Evolutionary conservation across 2,329 filamentous ascomycete genomes (phyloP), one percentile per base, ranked within the genome.

Genomic region (Sporothrix dimorphospora): DNA sequence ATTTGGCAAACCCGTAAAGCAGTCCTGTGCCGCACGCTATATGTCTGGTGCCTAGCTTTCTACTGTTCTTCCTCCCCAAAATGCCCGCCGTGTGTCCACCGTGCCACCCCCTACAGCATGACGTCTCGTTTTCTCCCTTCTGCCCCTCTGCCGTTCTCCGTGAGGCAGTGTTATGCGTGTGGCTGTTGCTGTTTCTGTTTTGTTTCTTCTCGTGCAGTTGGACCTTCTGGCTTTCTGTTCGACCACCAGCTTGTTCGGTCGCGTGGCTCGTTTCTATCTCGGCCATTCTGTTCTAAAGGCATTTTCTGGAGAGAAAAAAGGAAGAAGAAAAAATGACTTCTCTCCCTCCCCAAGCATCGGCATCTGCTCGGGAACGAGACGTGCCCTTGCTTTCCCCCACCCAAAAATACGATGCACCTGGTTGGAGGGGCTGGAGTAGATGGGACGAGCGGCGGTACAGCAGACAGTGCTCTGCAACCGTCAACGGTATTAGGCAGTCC

Each of bases 371-470:
- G 65, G n/a, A 30, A 14, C 47, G 65, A 68, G 47, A 53, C 27
- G 30, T n/a, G 16, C 4, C 27, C 42, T 30, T 24, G 24, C 12
- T 14, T 9, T 16, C 12, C 19, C 47, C 34, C n/a, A 53, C 30
- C 65, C 47, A 51, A n/a, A 24, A 11, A 11, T 30, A 21, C 30
- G 34, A 12, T 24, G 30, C 47, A 68, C 47, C 65, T 38, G 47
- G 65, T 53, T 68, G 19, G 47, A 53, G 65, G 57, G 57, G 59
- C 59, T 45, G 59, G 59, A 45, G 14, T 34, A 53, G 27, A 68
- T 68, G 65, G 65, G 65, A 68, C 34, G 65, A 53, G 65, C 45
- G 42, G 42, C 34, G 61, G 61, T 9, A 27, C 59, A 45, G 59
- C 38, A 63, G 59, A 21, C 42, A 27, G 61, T 49, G 40, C 40